Evolutionary conservation across 306 rosid species (phyloP).

Genomic region (Mimosa bimucronata): DNA sequence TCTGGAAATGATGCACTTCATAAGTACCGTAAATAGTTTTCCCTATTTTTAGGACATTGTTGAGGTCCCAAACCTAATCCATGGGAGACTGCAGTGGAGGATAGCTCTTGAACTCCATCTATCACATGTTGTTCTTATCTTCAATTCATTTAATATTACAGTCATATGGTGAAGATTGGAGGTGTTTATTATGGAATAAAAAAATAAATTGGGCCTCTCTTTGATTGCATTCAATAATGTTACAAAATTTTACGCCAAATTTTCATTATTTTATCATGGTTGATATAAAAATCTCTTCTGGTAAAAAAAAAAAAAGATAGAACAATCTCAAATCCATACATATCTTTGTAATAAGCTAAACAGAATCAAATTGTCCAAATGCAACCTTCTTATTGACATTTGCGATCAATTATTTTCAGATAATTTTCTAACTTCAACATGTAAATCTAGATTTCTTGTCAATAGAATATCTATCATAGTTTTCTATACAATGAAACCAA

Average conservation of each 20-base stretch:
- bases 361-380: conserved; percentile 6
- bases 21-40: too few species aligned
- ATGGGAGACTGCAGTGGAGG: not conserved
- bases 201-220: not conserved
- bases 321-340: not conserved
- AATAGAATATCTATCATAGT: conserved; percentile 24
- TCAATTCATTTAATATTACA: conserved; percentile 10
- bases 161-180: conserved; percentile 1
- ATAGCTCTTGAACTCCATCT: not conserved
- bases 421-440: conserved; percentile 7
- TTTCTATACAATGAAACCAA: conserved; percentile 18
- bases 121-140: conserved; percentile 4
- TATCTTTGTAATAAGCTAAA: not conserved
- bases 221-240: not conserved
- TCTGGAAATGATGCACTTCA: not conserved
- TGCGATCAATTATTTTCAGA: not conserved
- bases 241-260: not conserved
- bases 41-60: not conserved
- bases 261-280: conserved; percentile 12
- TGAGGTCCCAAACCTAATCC: not conserved
- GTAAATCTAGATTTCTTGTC: conserved; percentile 12
- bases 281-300: conserved; percentile 12
- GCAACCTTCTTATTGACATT: conserved; percentile 15
- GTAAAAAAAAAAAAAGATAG: too few species aligned
- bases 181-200: not conserved